Percentiles rank a stretch among this genome's conserved stretches.
Conservation (phyloP, 257 asterid species). For the Hygrophila difformis region DNA sequence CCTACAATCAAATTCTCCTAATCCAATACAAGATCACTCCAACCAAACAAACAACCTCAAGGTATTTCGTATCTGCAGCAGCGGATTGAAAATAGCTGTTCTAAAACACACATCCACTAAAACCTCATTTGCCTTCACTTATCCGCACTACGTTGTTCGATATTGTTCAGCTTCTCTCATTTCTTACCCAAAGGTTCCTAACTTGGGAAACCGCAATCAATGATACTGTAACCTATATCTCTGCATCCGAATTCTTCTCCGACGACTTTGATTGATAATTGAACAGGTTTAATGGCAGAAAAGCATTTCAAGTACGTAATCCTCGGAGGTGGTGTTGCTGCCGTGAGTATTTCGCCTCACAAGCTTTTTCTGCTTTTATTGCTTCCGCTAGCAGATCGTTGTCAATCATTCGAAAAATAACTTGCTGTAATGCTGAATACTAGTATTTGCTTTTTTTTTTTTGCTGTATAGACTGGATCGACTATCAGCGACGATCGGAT, state of each 20-base stretch:
- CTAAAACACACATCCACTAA: too few species aligned
- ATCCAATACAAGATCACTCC: too few species aligned
- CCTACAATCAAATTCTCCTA: too few species aligned
- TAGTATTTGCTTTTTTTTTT: neutral
- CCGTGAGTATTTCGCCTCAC: constrained; percentile 41
- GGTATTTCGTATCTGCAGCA: too few species aligned
- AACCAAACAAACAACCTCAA: too few species aligned
- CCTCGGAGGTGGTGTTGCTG: constrained; percentile 88
- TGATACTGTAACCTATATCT: too few species aligned
- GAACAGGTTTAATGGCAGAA: constrained; percentile 48
- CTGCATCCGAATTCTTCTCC: neutral
- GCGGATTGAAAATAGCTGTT: too few species aligned
- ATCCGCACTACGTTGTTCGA: too few species aligned
- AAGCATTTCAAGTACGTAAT: constrained; percentile 82
- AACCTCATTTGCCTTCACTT: too few species aligned
- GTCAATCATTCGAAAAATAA: neutral
- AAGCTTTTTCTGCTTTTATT: constrained; percentile 2
- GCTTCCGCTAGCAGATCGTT: neutral
- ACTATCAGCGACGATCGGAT: neutral
- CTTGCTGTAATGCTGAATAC: too few species aligned
- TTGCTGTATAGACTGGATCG: neutral
- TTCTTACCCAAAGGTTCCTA: constrained; percentile 19
- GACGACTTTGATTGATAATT: neutral
- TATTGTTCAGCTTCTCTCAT: too few species aligned
- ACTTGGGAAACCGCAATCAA: too few species aligned